These are phyloP conservation scores for Colletotrichum orchidophilum DNA, from an alignment of 2,329 filamentous ascomycete genomes.

Conservation along the genomic window DNA sequence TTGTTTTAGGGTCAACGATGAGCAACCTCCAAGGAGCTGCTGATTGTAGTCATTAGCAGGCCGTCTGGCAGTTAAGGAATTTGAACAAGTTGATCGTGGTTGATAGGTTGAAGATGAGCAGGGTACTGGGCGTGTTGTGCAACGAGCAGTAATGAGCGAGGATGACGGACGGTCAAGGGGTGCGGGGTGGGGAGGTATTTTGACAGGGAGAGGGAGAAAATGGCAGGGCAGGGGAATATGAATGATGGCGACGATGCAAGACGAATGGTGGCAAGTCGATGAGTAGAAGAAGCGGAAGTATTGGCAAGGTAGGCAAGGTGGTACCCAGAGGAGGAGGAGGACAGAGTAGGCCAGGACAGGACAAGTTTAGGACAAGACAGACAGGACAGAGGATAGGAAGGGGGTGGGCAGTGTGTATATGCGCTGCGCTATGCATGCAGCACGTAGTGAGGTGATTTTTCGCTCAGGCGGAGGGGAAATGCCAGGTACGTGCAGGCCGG, in stretches of 20 bases:
- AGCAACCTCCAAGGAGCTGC: constrained; percentile 6
- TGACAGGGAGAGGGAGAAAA: constrained; percentile 32
- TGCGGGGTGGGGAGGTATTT: constrained; percentile 33
- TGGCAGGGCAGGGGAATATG: constrained; percentile 34
- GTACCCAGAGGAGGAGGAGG: background rate
- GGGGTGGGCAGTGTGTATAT: constrained; percentile 30
- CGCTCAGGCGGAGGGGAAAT: constrained; percentile 33
- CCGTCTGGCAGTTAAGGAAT: background rate
- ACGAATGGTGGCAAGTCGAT: constrained; percentile 31
- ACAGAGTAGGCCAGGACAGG: constrained; percentile 11
- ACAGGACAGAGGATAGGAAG: constrained; percentile 27
- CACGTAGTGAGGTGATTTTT: constrained; percentile 34
- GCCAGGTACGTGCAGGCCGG: constrained; percentile 40
- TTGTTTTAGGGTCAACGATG: constrained; percentile 9
- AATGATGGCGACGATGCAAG: constrained; percentile 35
- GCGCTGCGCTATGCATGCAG: constrained; percentile 33
- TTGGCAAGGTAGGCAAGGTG: constrained; percentile 15
- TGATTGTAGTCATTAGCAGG: constrained; percentile 20
- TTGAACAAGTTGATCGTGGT: constrained; percentile 10
- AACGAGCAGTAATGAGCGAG: constrained; percentile 32
- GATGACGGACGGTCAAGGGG: constrained; percentile 30
- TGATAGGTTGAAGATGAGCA: constrained; percentile 20
- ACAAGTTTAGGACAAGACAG: constrained; percentile 33
- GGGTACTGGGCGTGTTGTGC: constrained; percentile 24
- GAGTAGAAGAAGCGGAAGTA: constrained; percentile 21